Percentiles rank a stretch among this genome's conserved stretches.
Conservation (phyloP, 2,329 filamentous ascomycete genomes). For the Beauveria caledonica region DNA sequence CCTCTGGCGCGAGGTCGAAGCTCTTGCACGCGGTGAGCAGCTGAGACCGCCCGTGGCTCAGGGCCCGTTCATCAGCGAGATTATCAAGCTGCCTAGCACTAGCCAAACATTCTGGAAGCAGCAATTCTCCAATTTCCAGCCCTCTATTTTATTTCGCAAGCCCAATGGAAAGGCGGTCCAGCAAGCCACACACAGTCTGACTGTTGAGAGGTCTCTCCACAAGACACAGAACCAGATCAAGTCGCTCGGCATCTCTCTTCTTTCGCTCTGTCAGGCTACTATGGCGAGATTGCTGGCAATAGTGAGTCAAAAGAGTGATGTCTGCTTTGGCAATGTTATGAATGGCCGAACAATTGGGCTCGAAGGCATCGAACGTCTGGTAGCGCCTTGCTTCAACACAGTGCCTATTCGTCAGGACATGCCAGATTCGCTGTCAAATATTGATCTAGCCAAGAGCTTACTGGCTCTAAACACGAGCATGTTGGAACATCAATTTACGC, state of each 20-base stretch:
- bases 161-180: constrained; percentile 16
- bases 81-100: constrained; percentile 38
- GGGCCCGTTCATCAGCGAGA: constrained; percentile 53
- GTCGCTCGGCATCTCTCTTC: constrained; percentile 49
- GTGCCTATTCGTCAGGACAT: constrained; percentile 60
- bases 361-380: constrained; percentile 58
- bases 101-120: constrained; percentile 59
- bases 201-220: constrained; percentile 30
- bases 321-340: constrained; percentile 84
- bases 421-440: constrained; percentile 37
- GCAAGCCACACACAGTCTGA: constrained; percentile 22
- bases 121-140: constrained; percentile 43
- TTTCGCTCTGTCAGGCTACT: constrained; percentile 61
- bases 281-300: constrained; percentile 61
- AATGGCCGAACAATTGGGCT: constrained; percentile 65
- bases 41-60: constrained; percentile 49
- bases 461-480: constrained; percentile 54
- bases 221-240: constrained; percentile 42
- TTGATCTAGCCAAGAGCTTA: constrained; percentile 50
- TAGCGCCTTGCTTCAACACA: constrained; percentile 93
- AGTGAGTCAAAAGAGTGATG: constrained; percentile 48
- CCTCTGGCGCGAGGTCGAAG: constrained; percentile 64
- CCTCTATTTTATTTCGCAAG: constrained; percentile 21
- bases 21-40: constrained; percentile 36
- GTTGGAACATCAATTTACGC: constrained; percentile 64